Percentiles rank a stretch among this genome's conserved stretches.
Evolutionary conservation across 2,329 filamentous ascomycete genomes (phyloP).

Genomic region (Botrytis aclada): DNA sequence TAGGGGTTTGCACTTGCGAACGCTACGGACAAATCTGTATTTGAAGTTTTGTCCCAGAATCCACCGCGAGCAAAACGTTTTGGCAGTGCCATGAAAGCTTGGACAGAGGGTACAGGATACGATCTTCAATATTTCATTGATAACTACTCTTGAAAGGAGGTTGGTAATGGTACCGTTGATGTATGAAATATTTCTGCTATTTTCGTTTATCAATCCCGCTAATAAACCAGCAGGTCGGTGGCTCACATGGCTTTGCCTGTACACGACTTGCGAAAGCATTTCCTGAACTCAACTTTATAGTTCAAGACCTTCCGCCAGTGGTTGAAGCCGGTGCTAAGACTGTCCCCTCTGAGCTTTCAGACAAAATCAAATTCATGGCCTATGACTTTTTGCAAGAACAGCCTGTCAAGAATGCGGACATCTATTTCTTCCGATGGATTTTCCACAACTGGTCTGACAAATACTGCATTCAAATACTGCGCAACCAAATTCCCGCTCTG

Average conservation of each 20-base stretch:
- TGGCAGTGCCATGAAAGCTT: conserved; percentile 21
- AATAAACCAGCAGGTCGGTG: conserved; percentile 27
- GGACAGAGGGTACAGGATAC: conserved; percentile 7
- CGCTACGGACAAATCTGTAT: conserved; percentile 5
- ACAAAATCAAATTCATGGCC: conserved; percentile 34
- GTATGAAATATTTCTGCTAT: not conserved
- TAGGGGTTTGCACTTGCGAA: conserved; percentile 23
- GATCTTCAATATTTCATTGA: conserved; percentile 12
- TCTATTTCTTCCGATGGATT: conserved; percentile 47
- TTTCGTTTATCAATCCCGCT: not conserved
- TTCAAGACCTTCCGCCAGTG: conserved; percentile 40
- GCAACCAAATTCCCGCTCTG: conserved; percentile 42
- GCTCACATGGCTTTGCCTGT: conserved; percentile 30
- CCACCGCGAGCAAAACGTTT: conserved; percentile 17
- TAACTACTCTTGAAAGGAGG: conserved; percentile 22
- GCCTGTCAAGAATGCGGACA: conserved; percentile 36
- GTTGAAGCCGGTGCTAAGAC: conserved; percentile 22
- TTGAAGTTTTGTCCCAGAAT: conserved; percentile 9
- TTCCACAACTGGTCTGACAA: conserved; percentile 49
- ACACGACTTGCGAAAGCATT: conserved; percentile 27
- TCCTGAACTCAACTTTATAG: conserved; percentile 33
- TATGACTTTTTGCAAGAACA: conserved; percentile 44
- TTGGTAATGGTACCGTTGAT: conserved; percentile 20
- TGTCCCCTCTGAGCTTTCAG: conserved; percentile 20
- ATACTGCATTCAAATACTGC: conserved; percentile 39